Evolutionary conservation across 768 basidiomycete species (phyloP).

Genomic region (Hericium coralloides): DNA sequence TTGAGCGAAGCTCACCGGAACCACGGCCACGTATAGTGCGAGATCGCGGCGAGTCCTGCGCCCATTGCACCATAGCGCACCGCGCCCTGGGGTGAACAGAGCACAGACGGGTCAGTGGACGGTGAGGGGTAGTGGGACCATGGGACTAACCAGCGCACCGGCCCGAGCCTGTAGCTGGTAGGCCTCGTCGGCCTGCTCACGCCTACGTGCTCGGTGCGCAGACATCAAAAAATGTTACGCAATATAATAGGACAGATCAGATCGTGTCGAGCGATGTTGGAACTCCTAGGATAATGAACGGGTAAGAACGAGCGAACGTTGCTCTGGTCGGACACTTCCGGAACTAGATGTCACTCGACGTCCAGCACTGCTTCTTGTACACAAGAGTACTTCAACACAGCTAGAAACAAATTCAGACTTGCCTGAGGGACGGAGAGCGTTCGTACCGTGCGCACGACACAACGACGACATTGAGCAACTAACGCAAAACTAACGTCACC

Average conservation of each 20-base stretch:
- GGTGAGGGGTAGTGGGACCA: not conserved
- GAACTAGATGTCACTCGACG: not conserved
- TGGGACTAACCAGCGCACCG: conserved; percentile 5
- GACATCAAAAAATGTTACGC: not conserved
- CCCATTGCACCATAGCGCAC: conserved; percentile 44
- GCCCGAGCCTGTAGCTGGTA: not conserved
- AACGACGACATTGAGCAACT: too few species aligned
- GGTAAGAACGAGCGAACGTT: too few species aligned
- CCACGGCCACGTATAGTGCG: conserved; percentile 61
- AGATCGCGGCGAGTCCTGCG: conserved; percentile 50
- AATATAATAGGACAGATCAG: too few species aligned
- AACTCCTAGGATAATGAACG: too few species aligned
- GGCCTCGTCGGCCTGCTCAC: not conserved
- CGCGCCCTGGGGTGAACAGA: conserved; percentile 35
- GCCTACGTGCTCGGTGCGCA: not conserved
- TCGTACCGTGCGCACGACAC: too few species aligned
- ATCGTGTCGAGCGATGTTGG: too few species aligned
- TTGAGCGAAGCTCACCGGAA: conserved; percentile 44
- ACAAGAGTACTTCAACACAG: too few species aligned
- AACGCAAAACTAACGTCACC: too few species aligned
- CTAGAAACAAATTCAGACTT: too few species aligned
- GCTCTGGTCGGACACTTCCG: too few species aligned
- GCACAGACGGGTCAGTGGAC: conserved; percentile 1
- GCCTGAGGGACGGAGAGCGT: too few species aligned
- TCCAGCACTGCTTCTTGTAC: not conserved